These are phyloP conservation scores for Penicillium sp. DNA, from an alignment of 2,329 filamentous ascomycete species.

Conservation along the genomic window DNA sequence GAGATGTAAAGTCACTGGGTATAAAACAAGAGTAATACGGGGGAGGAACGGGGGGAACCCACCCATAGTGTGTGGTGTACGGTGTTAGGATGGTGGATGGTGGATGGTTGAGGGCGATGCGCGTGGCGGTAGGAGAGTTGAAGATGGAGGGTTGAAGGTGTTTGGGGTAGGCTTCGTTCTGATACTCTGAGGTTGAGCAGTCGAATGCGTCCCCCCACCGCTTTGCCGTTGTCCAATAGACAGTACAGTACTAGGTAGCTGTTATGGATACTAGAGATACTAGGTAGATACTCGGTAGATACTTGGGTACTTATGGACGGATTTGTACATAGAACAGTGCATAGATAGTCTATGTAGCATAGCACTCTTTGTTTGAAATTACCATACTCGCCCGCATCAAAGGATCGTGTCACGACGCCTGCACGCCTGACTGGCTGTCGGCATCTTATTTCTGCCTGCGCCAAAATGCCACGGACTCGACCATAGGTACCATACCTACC, in stretches of 20 bases:
- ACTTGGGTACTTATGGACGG: too few species aligned
- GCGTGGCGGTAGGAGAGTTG: constrained; percentile 5
- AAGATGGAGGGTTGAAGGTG: constrained; percentile 11
- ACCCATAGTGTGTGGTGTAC: constrained; percentile 11
- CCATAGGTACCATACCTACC: too few species aligned
- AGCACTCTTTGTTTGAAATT: neutral
- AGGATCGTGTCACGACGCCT: constrained; percentile 1
- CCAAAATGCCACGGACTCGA: constrained; percentile 2
- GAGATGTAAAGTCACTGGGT: constrained; percentile 11
- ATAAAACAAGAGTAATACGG: constrained; percentile 27
- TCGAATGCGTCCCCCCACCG: constrained; percentile 3
- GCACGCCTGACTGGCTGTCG: neutral
- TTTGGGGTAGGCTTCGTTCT: neutral
- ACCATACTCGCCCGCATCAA: neutral
- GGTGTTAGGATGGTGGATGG: too few species aligned
- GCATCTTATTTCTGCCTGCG: neutral
- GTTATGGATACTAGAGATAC: neutral
- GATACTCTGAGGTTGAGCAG: constrained; percentile 3
- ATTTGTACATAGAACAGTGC: too few species aligned
- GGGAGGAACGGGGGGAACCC: constrained; percentile 8
- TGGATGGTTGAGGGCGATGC: neutral
- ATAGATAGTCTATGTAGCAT: neutral
- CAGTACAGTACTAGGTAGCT: too few species aligned
- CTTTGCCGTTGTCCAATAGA: too few species aligned
- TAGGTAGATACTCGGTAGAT: too few species aligned